Evolutionary conservation across 768 basidiomycete genomes (phyloP).

Genomic region (Royoungia palumana): DNA sequence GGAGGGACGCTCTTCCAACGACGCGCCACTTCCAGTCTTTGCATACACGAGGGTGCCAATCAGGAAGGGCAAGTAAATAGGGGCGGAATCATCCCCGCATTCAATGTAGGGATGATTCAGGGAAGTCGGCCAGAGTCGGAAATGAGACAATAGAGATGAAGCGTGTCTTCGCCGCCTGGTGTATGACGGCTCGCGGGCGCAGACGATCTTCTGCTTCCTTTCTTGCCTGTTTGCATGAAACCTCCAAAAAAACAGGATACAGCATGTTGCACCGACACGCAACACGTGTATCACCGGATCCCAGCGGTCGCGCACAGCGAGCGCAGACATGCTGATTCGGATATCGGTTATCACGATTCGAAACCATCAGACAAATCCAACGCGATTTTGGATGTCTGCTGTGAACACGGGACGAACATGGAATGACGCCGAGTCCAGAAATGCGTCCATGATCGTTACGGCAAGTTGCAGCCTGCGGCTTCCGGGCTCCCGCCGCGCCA

Average conservation of each 20-base stretch:
- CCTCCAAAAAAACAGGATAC: too few relatives aligned
- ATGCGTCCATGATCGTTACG: too few relatives aligned
- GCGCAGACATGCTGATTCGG: slow-evolving; percentile 4
- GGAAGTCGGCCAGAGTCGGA: background rate
- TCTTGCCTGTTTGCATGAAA: background rate
- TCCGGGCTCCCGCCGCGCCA: too few relatives aligned
- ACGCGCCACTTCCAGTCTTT: background rate
- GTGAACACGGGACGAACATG: background rate
- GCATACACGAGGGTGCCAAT: slow-evolving; percentile 3
- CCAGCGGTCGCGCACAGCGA: background rate
- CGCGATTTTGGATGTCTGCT: slow-evolving; percentile 11
- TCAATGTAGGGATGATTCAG: background rate
- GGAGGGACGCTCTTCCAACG: background rate
- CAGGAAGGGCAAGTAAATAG: slow-evolving; percentile 7
- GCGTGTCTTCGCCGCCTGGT: background rate
- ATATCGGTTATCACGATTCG: background rate
- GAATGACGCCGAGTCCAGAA: background rate
- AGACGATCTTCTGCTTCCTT: background rate
- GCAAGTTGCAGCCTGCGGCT: too few relatives aligned
- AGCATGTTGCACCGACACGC: background rate
- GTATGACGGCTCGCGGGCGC: background rate
- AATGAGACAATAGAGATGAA: background rate
- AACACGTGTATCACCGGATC: slow-evolving; percentile 8
- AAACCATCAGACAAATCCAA: slow-evolving; percentile 24
- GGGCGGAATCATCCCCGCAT: background rate